Evolutionary conservation across 352 stramenopile genomes (phyloP).

Genomic region (Pythium chondricola): DNA sequence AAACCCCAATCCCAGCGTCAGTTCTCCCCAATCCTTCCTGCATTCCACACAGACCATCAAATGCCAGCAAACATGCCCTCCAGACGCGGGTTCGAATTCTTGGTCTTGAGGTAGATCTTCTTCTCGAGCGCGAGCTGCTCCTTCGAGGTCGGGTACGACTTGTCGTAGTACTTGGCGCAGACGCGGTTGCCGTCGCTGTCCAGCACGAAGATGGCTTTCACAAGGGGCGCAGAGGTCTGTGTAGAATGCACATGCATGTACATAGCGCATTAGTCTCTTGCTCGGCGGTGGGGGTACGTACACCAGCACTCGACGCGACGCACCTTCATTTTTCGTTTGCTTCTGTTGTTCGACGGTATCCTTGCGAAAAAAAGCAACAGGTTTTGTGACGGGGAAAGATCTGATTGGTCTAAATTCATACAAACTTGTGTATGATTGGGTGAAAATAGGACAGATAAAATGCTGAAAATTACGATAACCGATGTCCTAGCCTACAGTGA

Average conservation of each 20-base stretch:
- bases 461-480: background rate
- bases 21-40: no score
- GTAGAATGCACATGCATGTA: no score
- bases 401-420: constrained; percentile 43
- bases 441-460: background rate
- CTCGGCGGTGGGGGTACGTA: no score
- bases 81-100: constrained; percentile 78
- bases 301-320: no score
- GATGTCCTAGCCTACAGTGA: background rate
- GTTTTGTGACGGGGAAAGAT: constrained; percentile 40
- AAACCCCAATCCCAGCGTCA: no score
- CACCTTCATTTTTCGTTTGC: constrained; percentile 58
- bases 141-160: constrained; percentile 80
- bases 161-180: constrained; percentile 91
- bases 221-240: constrained; percentile 61
- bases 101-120: constrained; percentile 88
- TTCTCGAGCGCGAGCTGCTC: constrained; percentile 86
- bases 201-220: constrained; percentile 87
- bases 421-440: background rate
- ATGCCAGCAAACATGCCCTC: constrained; percentile 81
- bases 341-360: background rate
- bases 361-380: background rate
- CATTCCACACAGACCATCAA: no score
- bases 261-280: no score
- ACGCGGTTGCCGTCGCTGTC: constrained; percentile 86